Evolutionary conservation across 2,329 filamentous ascomycete species (phyloP).

Genomic region (Dissoconium aciculare): DNA sequence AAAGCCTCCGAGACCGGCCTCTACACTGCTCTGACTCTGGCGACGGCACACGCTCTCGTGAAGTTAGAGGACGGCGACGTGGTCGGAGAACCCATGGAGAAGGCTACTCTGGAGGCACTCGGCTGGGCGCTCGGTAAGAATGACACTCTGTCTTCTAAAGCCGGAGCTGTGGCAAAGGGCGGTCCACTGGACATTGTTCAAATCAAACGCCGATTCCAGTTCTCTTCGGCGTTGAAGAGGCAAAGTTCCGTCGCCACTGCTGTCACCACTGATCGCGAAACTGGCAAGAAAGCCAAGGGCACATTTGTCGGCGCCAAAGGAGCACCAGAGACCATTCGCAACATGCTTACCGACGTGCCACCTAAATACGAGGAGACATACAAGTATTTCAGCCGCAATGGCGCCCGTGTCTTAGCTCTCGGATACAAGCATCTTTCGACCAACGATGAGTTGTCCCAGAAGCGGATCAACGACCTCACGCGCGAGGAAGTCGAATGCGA

Average conservation of each 20-base stretch:
- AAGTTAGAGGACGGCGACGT: conserved; percentile 94
- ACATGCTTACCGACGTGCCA: conserved; percentile 73
- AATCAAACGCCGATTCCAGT: conserved; percentile 93
- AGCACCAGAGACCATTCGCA: conserved; percentile 90
- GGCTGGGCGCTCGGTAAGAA: conserved; percentile 89
- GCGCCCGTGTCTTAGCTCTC: conserved; percentile 81
- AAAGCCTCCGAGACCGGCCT: conserved; percentile 55
- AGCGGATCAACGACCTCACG: conserved; percentile 83
- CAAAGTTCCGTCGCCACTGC: conserved; percentile 89
- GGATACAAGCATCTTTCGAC: conserved; percentile 82
- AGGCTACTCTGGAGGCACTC: conserved; percentile 76
- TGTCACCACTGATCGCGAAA: conserved; percentile 53
- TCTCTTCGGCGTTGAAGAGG: conserved; percentile 89
- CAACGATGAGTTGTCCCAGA: conserved; percentile 66
- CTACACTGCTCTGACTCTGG: conserved; percentile 82
- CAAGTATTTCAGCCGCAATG: conserved; percentile 94
- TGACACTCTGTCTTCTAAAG: conserved; percentile 63
- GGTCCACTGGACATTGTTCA: conserved; percentile 60
- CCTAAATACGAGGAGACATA: conserved; percentile 91
- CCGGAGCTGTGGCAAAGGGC: conserved; percentile 27
- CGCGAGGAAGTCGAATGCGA: conserved; percentile 80
- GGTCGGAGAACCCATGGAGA: conserved; percentile 98
- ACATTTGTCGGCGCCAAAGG: conserved; percentile 95
- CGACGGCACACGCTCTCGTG: conserved; percentile 87
- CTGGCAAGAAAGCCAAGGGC: conserved; percentile 60